phyloP scores from a whole-genome alignment of 2,329 filamentous ascomycete genomes.

The Claviceps purpurea region DNA sequence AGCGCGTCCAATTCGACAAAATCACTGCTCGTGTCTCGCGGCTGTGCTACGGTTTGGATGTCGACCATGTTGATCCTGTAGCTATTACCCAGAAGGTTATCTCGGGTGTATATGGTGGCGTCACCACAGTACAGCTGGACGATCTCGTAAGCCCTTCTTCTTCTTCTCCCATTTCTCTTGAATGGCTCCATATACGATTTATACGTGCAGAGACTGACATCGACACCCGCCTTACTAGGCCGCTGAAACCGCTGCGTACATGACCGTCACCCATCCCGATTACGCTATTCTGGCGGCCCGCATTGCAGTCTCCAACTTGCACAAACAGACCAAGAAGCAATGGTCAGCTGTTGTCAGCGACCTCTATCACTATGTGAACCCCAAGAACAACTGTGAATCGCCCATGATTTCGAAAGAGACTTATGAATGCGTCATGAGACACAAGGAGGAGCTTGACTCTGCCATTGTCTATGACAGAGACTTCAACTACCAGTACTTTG shows the following conservation, averaged over 20 bases:
- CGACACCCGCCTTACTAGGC: conserved; percentile 42
- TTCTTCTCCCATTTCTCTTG: neutral
- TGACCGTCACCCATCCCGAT: conserved; percentile 98
- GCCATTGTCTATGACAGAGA: conserved; percentile 98
- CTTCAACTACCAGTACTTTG: conserved; percentile 99
- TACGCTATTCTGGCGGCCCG: conserved; percentile 97
- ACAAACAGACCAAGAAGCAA: conserved; percentile 99
- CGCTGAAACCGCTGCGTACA: conserved; percentile 97
- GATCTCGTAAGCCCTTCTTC: conserved; percentile 55
- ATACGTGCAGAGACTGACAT: neutral
- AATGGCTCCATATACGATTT: no score
- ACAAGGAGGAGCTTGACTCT: conserved; percentile 94
- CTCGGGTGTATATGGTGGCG: conserved; percentile 95
- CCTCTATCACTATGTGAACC: conserved; percentile 91
- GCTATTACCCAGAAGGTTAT: conserved; percentile 99
- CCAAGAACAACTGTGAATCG: conserved; percentile 68
- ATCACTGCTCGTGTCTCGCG: conserved; percentile 97
- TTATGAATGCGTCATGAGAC: conserved; percentile 87
- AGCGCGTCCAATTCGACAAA: conserved; percentile 99
- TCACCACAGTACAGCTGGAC: conserved; percentile 91
- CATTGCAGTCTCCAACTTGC: conserved; percentile 97
- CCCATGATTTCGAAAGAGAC: conserved; percentile 92
- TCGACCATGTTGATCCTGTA: conserved; percentile 88
- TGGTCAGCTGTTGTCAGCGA: conserved; percentile 93
- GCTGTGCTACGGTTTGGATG: conserved; percentile 92